Base-by-base conservation (phyloP, 2,329 filamentous ascomycete species). In the Xylaria sp. region DNA sequence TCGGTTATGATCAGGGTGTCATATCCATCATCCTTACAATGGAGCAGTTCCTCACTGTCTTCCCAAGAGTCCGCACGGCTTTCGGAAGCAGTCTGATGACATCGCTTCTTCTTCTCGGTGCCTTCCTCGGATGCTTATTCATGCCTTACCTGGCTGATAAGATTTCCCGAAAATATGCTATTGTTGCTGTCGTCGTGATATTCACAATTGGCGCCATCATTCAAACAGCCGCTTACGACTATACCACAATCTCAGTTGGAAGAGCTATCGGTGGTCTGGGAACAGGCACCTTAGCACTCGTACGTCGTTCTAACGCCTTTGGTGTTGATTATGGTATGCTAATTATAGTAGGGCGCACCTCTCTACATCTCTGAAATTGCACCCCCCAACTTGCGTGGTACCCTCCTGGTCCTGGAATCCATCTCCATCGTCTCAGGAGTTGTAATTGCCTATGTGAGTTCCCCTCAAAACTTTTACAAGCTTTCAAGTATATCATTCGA, bases 1-100 rank as follows among this genome's bases (percentile, higher is more conserved):
- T 83, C 78, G 82, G 82, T 56, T 84, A 83, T 68, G 82, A 85
- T 60, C 83, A 85, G 67, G 83, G 83, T 52, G 82, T 86, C 1
- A 73, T 86, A 2, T 82, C 82, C 33, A 81, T 84, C 66, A 82
- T 82, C 12, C 75, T 85, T 2, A 82, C 83, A 67, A 86, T 85
- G 82, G 75, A 75, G 8, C 76, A 79, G 9, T 85, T 85, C 72
- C 78, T 73, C 9, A 71, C 78, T 37, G 80, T 82, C 64, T 84
- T 85, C 68, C 82, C 82, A 0, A 74, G 76, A 0, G 77, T 84
- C 47, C 38, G 59, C 35, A 64, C 59, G 21, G 59, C 60, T 8
- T 52, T 67, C 28, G 23, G 23, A 31, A 47, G 23, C 6, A 31
- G 45, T 31, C 15, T 47, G 2, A 71, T 76, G 69, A 77, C 74